These are phyloP conservation scores for Sarocladium strictum DNA, from an alignment of 2,329 filamentous ascomycete species.

Conservation along the genomic window DNA sequence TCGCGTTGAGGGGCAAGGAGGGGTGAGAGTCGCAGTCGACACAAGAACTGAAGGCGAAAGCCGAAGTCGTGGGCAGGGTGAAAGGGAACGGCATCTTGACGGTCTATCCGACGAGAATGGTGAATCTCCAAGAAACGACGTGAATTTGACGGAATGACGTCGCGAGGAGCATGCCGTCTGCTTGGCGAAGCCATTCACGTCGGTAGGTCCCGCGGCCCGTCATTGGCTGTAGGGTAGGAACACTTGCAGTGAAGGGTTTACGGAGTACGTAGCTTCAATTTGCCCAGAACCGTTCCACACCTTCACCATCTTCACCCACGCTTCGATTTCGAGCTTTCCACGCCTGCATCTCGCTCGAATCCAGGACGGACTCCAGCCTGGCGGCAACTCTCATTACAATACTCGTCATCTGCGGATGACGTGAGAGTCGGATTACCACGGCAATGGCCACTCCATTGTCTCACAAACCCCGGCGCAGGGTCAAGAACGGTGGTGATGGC, in stretches of 20 bases:
- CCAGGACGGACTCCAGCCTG: not conserved
- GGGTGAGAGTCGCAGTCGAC: conserved; percentile 80
- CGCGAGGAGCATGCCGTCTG: not conserved
- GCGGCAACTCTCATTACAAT: not conserved
- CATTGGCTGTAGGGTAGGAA: not conserved
- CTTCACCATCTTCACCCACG: not conserved
- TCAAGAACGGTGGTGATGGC: conserved; percentile 41
- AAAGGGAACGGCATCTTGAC: conserved; percentile 82
- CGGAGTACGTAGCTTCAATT: not conserved
- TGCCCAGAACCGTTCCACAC: not conserved
- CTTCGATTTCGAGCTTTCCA: not conserved
- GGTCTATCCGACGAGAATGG: not conserved
- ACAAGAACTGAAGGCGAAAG: conserved; percentile 72
- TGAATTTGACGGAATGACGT: not conserved
- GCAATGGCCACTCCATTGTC: conserved; percentile 48
- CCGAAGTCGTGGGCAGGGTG: conserved; percentile 80
- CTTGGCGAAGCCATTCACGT: conserved; percentile 1
- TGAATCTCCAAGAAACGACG: not conserved
- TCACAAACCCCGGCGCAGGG: conserved; percentile 55
- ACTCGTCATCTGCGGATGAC: not conserved
- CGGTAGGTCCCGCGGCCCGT: no score
- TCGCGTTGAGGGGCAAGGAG: conserved; percentile 75
- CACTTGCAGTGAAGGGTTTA: not conserved
- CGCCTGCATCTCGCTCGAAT: not conserved
- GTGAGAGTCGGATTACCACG: conserved; percentile 18